These are phyloP conservation scores for Rhazya stricta DNA, from an alignment of 257 asterid genomes.

Conservation along the genomic window DNA sequence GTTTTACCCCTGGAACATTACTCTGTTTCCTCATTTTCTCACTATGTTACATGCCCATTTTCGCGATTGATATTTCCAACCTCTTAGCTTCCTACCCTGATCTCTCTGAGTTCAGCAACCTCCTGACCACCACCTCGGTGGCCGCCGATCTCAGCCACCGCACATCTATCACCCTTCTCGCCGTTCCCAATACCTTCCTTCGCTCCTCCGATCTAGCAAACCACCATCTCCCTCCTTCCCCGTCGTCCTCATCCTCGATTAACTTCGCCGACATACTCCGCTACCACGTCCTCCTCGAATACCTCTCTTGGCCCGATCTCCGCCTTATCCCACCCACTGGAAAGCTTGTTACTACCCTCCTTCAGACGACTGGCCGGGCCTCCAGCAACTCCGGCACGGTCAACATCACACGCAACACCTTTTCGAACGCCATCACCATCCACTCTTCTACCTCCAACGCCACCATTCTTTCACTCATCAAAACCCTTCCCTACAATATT, in stretches of 20 bases:
- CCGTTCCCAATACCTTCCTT: constrained; percentile 59
- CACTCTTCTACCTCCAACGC: constrained; percentile 65
- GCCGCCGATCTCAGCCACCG: constrained; percentile 56
- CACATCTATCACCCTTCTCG: constrained; percentile 58
- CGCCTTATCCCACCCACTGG: constrained; percentile 54
- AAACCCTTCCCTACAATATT: constrained; percentile 52
- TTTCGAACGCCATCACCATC: constrained; percentile 38
- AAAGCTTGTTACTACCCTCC: constrained; percentile 58
- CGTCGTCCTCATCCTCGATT: constrained; percentile 32
- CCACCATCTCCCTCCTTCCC: constrained; percentile 19
- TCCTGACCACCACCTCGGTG: constrained; percentile 62
- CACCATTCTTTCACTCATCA: constrained; percentile 42
- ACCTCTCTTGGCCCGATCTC: constrained; percentile 57
- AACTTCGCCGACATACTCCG: constrained; percentile 69
- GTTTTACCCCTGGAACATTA: constrained; percentile 40
- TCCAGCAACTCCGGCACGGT: constrained; percentile 49
- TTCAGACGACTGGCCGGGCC: constrained; percentile 76
- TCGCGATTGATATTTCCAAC: constrained; percentile 45
- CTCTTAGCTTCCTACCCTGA: constrained; percentile 51
- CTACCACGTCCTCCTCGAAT: constrained; percentile 73
- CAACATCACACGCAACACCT: constrained; percentile 51
- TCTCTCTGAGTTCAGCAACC: constrained; percentile 57
- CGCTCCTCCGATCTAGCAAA: constrained; percentile 32
- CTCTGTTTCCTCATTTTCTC: constrained; percentile 49
- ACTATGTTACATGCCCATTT: constrained; percentile 25